These are phyloP conservation scores for Mycena latifolia DNA, from an alignment of 768 basidiomycete genomes.

Conservation along the genomic window DNA sequence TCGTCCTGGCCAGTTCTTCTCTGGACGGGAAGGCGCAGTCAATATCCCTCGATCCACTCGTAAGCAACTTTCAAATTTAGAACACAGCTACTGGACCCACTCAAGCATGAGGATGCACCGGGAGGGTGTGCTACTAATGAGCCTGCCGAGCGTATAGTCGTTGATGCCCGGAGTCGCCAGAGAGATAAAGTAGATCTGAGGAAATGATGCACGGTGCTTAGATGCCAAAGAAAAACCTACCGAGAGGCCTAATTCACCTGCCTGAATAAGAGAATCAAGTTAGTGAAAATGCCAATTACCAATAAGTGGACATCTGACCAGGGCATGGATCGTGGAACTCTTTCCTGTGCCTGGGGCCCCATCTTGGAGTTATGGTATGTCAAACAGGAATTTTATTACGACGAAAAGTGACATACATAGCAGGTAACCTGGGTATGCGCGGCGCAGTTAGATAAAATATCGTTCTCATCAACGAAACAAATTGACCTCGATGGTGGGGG, in stretches of 20 bases:
- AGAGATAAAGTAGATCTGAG: constrained; percentile 24
- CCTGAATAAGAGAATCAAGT: background rate
- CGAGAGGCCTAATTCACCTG: constrained; percentile 25
- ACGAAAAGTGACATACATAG: background rate
- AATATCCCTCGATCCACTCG: constrained; percentile 9
- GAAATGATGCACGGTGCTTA: background rate
- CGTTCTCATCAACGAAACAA: background rate
- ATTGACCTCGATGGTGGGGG: constrained; percentile 24
- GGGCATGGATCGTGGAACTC: constrained; percentile 22
- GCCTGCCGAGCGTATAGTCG: constrained; percentile 7
- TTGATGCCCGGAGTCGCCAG: constrained; percentile 22
- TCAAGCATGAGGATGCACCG: constrained; percentile 27
- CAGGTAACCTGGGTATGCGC: background rate
- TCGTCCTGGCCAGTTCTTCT: constrained; percentile 24
- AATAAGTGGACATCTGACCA: constrained; percentile 3
- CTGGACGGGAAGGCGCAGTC: constrained; percentile 30
- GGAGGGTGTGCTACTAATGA: constrained; percentile 20
- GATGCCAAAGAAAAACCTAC: background rate
- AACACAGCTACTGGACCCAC: background rate
- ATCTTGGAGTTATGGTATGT: background rate
- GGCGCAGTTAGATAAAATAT: too few species aligned
- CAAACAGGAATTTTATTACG: background rate
- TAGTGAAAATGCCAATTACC: too few species aligned
- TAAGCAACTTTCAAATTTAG: too few species aligned
- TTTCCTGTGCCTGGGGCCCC: constrained; percentile 30